phyloP scores from a whole-genome alignment of 306 rosid species.

The Luffa aegyptiaca region DNA sequence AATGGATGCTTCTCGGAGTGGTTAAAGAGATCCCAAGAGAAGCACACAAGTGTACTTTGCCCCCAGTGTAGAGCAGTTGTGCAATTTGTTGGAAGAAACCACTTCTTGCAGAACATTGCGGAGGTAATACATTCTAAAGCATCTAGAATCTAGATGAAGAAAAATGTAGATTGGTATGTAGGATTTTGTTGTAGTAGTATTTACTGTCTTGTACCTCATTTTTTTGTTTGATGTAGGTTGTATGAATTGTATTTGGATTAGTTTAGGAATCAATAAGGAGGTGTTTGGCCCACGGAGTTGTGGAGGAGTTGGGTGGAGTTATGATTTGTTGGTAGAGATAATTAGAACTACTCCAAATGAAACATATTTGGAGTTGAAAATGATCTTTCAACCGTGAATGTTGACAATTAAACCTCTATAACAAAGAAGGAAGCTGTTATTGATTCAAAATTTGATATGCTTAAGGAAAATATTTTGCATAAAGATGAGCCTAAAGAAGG shows the following conservation, averaged over 20 bases:
- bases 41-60: conserved; percentile 59
- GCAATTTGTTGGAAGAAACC: conserved; percentile 84
- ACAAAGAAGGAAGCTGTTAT: too few species aligned
- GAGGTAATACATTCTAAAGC: conserved; percentile 31
- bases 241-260: neutral
- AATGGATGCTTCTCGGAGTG: conserved; percentile 98
- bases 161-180: neutral
- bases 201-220: neutral
- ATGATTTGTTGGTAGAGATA: too few species aligned
- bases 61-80: conserved; percentile 90
- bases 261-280: neutral
- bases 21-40: conserved; percentile 68
- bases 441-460: too few species aligned
- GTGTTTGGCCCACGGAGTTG: too few species aligned
- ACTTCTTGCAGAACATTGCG: conserved; percentile 56
- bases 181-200: neutral
- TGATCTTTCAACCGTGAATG: too few species aligned
- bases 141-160: conserved; percentile 8
- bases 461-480: too few species aligned
- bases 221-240: neutral
- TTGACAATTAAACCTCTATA: too few species aligned
- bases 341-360: too few species aligned
- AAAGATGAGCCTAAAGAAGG: too few species aligned
- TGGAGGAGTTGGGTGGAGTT: too few species aligned
- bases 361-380: too few species aligned